These are phyloP conservation scores for Pseudogymnoascus sp. DNA, from an alignment of 2,329 filamentous ascomycete genomes.

Conservation along the genomic window DNA sequence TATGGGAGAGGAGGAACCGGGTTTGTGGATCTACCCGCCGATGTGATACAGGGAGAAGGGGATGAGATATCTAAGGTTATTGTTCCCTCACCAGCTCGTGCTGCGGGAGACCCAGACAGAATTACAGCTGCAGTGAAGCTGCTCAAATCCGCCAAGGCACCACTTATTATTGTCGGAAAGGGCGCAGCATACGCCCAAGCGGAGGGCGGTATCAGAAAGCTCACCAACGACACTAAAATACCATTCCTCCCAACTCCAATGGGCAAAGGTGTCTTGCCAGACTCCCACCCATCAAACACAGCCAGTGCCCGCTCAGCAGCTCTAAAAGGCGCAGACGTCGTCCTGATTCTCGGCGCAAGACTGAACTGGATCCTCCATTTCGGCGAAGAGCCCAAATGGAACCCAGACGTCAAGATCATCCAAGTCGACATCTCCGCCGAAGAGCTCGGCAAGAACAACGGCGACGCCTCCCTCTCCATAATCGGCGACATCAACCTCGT, in stretches of 20 bases:
- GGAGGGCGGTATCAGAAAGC: slow-evolving; percentile 34
- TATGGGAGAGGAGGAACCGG: slow-evolving; percentile 44
- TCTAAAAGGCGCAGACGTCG: slow-evolving; percentile 44
- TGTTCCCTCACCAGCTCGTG: slow-evolving; percentile 33
- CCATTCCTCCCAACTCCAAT: slow-evolving; percentile 50
- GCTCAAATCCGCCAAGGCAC: slow-evolving; percentile 39
- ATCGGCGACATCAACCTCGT: slow-evolving; percentile 43
- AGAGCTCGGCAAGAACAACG: slow-evolving; percentile 44
- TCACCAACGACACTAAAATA: slow-evolving; percentile 39
- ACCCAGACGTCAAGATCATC: slow-evolving; percentile 39
- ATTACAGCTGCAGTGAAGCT: slow-evolving; percentile 34
- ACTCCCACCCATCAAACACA: slow-evolving; percentile 43
- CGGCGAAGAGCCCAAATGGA: slow-evolving; percentile 46
- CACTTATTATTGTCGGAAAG: slow-evolving; percentile 46
- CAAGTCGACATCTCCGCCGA: slow-evolving; percentile 46
- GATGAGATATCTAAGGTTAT: slow-evolving; percentile 19
- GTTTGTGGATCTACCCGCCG: slow-evolving; percentile 47
- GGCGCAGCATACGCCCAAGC: slow-evolving; percentile 45
- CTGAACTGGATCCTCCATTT: slow-evolving; percentile 52
- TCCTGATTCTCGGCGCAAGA: slow-evolving; percentile 44
- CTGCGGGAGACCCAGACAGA: slow-evolving; percentile 36
- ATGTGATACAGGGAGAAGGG: slow-evolving; percentile 40
- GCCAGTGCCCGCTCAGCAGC: slow-evolving; percentile 45
- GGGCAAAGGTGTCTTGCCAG: slow-evolving; percentile 48
- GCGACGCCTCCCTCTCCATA: slow-evolving; percentile 38